These are phyloP conservation scores for Ophiognomonia clavigignenti-juglandacearum DNA, from an alignment of 2,329 filamentous ascomycete genomes.

Conservation along the genomic window DNA sequence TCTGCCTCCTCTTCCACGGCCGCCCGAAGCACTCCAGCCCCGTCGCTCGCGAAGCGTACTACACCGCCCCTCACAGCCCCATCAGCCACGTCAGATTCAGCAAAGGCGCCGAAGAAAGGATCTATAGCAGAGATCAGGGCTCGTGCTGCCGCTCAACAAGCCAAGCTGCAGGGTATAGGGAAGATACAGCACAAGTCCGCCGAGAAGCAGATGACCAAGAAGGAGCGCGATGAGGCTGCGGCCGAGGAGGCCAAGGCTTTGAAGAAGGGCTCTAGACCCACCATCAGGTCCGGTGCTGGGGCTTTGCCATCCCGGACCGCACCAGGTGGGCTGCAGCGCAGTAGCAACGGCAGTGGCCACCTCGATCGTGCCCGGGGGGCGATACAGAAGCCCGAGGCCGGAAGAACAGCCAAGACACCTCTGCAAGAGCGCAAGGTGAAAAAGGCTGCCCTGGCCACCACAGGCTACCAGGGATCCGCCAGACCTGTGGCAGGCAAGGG, in stretches of 20 bases:
- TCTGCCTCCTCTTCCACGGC: conserved; percentile 5
- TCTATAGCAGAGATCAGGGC: conserved; percentile 72
- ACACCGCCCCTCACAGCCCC: not conserved
- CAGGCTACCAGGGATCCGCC: conserved; percentile 61
- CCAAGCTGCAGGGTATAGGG: conserved; percentile 56
- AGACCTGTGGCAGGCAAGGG: conserved; percentile 44
- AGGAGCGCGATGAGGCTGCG: conserved; percentile 43
- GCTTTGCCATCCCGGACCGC: conserved; percentile 16
- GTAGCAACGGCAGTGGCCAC: conserved; percentile 7
- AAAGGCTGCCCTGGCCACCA: conserved; percentile 57
- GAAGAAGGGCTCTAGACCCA: conserved; percentile 17
- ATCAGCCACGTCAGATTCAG: conserved; percentile 29
- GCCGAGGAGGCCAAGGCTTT: conserved; percentile 33
- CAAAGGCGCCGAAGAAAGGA: conserved; percentile 60
- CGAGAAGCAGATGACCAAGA: conserved; percentile 57
- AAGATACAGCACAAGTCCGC: conserved; percentile 72
- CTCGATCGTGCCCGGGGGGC: conserved; percentile 4
- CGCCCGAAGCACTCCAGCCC: not conserved
- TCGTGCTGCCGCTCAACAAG: conserved; percentile 62
- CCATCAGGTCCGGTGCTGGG: conserved; percentile 1
- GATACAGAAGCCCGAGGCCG: conserved; percentile 3
- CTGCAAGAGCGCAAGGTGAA: conserved; percentile 54
- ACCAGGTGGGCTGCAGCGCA: conserved; percentile 17
- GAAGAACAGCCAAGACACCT: conserved; percentile 21
- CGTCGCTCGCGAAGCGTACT: conserved; percentile 4